Percentiles rank a stretch among this genome's conserved stretches.
Conservation (phyloP, 2,329 filamentous ascomycete genomes). For the Apiospora hydei region DNA sequence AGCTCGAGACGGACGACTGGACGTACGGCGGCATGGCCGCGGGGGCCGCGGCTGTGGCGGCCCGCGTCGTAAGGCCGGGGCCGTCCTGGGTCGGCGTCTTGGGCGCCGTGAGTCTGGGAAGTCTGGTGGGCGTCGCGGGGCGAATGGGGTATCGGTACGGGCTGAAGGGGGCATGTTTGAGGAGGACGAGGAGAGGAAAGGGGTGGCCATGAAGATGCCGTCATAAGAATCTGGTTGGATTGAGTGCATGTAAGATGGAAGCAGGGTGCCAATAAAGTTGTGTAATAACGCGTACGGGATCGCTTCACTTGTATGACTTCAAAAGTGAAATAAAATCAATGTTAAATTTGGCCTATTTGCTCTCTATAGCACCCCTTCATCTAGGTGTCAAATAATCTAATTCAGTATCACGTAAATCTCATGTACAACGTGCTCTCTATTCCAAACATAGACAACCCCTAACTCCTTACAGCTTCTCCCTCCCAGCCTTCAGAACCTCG, state of each 20-base stretch:
- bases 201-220: slow-evolving; percentile 6
- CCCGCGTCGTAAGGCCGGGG: slow-evolving; percentile 39
- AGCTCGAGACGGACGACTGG: slow-evolving; percentile 65
- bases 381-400: neutral
- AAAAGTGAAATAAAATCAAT: no score
- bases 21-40: slow-evolving; percentile 52
- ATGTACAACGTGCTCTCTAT: neutral
- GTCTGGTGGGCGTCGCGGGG: slow-evolving; percentile 55
- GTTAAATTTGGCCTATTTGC: neutral
- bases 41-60: slow-evolving; percentile 38
- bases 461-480: slow-evolving; percentile 55
- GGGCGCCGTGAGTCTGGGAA: slow-evolving; percentile 56
- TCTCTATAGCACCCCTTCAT: no score
- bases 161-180: slow-evolving; percentile 49
- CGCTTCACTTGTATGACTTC: neutral
- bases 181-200: slow-evolving; percentile 29
- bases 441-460: slow-evolving; percentile 23
- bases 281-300: neutral
- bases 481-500: slow-evolving; percentile 61
- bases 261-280: neutral
- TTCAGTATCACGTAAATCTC: neutral
- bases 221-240: neutral
- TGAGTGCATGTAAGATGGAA: neutral
- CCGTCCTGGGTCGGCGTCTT: slow-evolving; percentile 49
- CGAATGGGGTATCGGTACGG: slow-evolving; percentile 60